Conservation (phyloP, 2,329 filamentous ascomycete genomes). For the Neonectria coccinea region DNA sequence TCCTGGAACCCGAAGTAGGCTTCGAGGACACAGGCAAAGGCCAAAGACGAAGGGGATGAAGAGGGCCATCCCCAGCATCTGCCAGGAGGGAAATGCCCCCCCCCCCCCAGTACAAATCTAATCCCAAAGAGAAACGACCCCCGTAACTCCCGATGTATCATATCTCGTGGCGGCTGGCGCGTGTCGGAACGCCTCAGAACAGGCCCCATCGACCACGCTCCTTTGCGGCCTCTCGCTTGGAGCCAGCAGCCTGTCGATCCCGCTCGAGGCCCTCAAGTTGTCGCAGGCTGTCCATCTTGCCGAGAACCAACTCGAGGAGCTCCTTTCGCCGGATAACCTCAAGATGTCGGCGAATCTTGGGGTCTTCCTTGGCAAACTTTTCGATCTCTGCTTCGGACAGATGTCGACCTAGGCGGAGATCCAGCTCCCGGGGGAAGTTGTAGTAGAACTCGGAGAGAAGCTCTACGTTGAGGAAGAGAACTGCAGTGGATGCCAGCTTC, state of each 20-base stretch:
- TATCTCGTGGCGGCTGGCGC: constrained; percentile 38
- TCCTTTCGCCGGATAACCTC: constrained; percentile 95
- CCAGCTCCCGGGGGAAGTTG: constrained; percentile 93
- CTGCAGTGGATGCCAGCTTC: constrained; percentile 93
- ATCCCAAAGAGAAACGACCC: constrained; percentile 44
- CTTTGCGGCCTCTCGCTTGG: constrained; percentile 50
- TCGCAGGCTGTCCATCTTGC: constrained; percentile 93
- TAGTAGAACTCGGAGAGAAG: constrained; percentile 97
- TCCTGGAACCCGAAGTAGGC: constrained; percentile 3
- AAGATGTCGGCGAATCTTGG: constrained; percentile 87
- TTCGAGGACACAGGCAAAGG: constrained; percentile 10
- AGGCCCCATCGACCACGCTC: constrained; percentile 63
- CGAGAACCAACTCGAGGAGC: constrained; percentile 88
- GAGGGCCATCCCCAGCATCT: constrained; percentile 16
- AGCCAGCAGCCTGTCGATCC: constrained; percentile 53
- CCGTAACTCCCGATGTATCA: constrained; percentile 46
- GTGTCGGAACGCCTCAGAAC: constrained; percentile 51
- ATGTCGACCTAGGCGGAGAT: constrained; percentile 84
- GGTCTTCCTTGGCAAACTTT: constrained; percentile 91
- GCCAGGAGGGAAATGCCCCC: constrained; percentile 14
- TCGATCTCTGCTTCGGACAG: constrained; percentile 85
- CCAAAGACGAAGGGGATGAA: constrained; percentile 12
- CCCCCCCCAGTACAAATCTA: constrained; percentile 36
- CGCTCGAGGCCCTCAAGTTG: constrained; percentile 83
- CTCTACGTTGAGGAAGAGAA: constrained; percentile 97